phyloP scores from a whole-genome alignment of 495 filamentous ascomycete species.

The Aspergillus nidulans region DNA sequence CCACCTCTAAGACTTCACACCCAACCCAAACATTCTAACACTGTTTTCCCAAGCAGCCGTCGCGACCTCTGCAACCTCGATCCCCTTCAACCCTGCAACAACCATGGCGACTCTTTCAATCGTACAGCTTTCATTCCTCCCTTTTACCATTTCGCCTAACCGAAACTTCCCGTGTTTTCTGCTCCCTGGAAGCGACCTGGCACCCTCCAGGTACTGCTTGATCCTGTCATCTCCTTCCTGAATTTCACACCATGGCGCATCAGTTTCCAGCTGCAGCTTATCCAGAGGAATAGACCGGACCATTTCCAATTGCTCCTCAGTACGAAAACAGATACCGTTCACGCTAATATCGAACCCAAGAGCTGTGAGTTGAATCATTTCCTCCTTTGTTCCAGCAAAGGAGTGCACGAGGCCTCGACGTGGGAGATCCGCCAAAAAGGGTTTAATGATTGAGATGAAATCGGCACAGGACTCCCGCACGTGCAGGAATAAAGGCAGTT shows the following conservation, averaged over 20 bases:
- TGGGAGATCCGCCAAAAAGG: slow-evolving; percentile 19
- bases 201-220: slow-evolving; percentile 14
- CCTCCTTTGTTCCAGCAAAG: slow-evolving; percentile 24
- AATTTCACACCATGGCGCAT: slow-evolving; percentile 34
- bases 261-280: slow-evolving; percentile 29
- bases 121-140: slow-evolving; percentile 28
- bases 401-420: slow-evolving; percentile 29
- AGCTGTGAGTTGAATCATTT: slow-evolving; percentile 24
- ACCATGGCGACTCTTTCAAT: slow-evolving; percentile 28
- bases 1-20: background rate
- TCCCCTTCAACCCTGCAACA: slow-evolving; percentile 28
- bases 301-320: slow-evolving; percentile 26
- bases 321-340: slow-evolving; percentile 27
- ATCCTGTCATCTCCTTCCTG: slow-evolving; percentile 19
- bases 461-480: slow-evolving; percentile 24
- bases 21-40: slow-evolving; percentile 27
- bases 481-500: slow-evolving; percentile 29
- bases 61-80: slow-evolving; percentile 22
- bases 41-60: slow-evolving; percentile 30
- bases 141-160: slow-evolving; percentile 28
- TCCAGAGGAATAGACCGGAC: slow-evolving; percentile 23
- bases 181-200: slow-evolving; percentile 16
- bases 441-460: slow-evolving; percentile 25
- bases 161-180: slow-evolving; percentile 29
- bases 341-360: slow-evolving; percentile 30